Conservation (phyloP, 2,329 filamentous ascomycete species). For the Pyrenophora graminea region DNA sequence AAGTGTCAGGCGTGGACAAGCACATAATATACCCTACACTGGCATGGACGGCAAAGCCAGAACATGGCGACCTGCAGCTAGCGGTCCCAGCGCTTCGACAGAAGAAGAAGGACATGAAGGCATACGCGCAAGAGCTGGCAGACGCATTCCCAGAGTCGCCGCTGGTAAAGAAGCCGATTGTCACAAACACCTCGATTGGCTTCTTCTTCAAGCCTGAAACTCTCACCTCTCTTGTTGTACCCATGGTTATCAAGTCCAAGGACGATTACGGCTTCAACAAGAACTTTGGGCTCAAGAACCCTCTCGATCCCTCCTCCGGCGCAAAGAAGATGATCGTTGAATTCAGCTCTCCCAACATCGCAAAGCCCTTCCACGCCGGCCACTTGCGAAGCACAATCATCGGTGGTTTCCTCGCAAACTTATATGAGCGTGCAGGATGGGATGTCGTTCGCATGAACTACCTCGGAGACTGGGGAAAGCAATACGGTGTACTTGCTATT, state of each 20-base stretch:
- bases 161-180: conserved; percentile 70
- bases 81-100: conserved; percentile 79
- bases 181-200: conserved; percentile 71
- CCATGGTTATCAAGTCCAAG: conserved; percentile 68
- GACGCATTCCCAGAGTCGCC: conserved; percentile 72
- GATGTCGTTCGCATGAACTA: conserved; percentile 75
- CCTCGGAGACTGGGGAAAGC: conserved; percentile 78
- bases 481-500: conserved; percentile 71
- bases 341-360: conserved; percentile 85
- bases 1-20: conserved; percentile 71
- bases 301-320: conserved; percentile 62
- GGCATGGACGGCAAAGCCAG: conserved; percentile 76
- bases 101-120: conserved; percentile 66
- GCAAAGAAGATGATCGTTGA: conserved; percentile 74
- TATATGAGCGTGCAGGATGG: conserved; percentile 71
- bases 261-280: conserved; percentile 67
- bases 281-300: conserved; percentile 63
- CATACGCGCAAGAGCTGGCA: conserved; percentile 60
- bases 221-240: conserved; percentile 68
- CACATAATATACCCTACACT: conserved; percentile 74
- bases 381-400: conserved; percentile 79
- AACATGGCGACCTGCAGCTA: conserved; percentile 81
- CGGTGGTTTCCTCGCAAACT: conserved; percentile 71
- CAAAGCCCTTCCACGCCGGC: conserved; percentile 78
- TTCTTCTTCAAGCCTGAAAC: conserved; percentile 79